Conservation (phyloP, 495 filamentous ascomycete species). For the Hypomontagnella submonticulosa region DNA sequence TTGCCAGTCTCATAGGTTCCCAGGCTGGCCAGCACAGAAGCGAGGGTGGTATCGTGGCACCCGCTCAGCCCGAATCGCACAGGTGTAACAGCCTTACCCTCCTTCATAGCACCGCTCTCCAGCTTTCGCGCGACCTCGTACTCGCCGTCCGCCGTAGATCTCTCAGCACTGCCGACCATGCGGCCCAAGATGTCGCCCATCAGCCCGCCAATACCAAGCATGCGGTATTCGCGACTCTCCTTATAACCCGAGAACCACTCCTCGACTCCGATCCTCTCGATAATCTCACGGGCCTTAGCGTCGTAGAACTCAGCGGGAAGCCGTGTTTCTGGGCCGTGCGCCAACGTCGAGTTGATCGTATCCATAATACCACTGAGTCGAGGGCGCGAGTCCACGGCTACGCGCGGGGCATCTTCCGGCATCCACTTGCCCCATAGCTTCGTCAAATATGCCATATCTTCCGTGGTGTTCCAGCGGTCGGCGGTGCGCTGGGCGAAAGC, state of each 20-base stretch:
- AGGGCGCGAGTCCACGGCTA: constrained; percentile 86
- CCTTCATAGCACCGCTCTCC: constrained; percentile 51
- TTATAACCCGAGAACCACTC: constrained; percentile 94
- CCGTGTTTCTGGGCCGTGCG: constrained; percentile 81
- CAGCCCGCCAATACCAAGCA: constrained; percentile 84
- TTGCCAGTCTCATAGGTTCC: constrained; percentile 77
- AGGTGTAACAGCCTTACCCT: constrained; percentile 67
- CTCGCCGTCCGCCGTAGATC: constrained; percentile 66
- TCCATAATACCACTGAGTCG: constrained; percentile 92
- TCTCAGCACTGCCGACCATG: constrained; percentile 80
- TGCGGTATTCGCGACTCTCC: constrained; percentile 85
- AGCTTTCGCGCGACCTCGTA: constrained; percentile 58
- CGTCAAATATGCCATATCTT: constrained; percentile 88
- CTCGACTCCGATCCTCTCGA: constrained; percentile 84
- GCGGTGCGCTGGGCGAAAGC: constrained; percentile 87
- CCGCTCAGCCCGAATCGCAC: constrained; percentile 74
- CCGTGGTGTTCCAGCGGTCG: constrained; percentile 80
- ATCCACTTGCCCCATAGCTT: constrained; percentile 82
- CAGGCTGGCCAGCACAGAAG: constrained; percentile 77
- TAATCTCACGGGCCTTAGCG: constrained; percentile 69
- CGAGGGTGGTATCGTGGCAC: constrained; percentile 95
- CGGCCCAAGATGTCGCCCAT: constrained; percentile 85
- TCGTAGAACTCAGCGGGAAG: constrained; percentile 93
- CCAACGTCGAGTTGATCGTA: constrained; percentile 86
- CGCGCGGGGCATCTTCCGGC: constrained; percentile 70